These are phyloP conservation scores for Penicillium roqueforti DNA, from an alignment of 495 filamentous ascomycete genomes.

Conservation along the genomic window DNA sequence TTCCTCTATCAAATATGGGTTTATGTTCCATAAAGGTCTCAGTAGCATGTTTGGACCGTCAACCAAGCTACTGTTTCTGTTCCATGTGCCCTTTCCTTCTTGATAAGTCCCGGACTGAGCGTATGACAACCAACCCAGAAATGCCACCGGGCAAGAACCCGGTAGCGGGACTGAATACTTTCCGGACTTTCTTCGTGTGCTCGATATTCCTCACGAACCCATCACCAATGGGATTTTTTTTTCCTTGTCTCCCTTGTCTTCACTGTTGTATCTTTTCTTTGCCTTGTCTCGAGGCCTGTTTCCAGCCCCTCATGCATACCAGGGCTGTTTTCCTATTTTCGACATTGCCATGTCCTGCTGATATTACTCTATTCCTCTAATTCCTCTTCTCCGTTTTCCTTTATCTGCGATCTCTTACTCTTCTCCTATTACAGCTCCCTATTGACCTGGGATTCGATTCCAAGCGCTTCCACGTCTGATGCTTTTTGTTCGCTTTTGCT, in stretches of 20 bases:
- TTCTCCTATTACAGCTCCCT: conserved; percentile 1
- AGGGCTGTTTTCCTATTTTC: conserved; percentile 17
- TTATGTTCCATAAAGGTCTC: not conserved
- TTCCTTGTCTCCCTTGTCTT: not conserved
- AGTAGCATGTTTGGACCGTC: conserved; percentile 3
- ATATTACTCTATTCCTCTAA: not conserved
- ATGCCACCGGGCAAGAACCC: not conserved
- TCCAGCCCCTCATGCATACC: conserved; percentile 21
- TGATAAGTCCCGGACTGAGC: conserved; percentile 12
- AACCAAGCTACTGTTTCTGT: conserved; percentile 3
- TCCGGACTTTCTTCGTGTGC: not conserved
- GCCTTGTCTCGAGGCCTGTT: conserved; percentile 2
- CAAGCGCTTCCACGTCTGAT: conserved; percentile 8
- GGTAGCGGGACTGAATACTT: not conserved
- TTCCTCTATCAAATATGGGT: conserved; percentile 2
- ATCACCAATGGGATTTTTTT: not conserved
- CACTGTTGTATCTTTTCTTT: not conserved
- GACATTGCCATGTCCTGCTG: conserved; percentile 1
- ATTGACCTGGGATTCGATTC: conserved; percentile 7
- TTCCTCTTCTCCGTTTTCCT: conserved; percentile 8
- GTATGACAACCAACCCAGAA: not conserved
- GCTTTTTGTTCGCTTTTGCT: not conserved
- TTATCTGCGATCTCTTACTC: conserved; percentile 26
- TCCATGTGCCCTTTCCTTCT: not conserved
- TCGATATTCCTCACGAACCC: not conserved